Conservation (phyloP, 2,329 filamentous ascomycete species). For the Neofusicoccum umdonicola region DNA sequence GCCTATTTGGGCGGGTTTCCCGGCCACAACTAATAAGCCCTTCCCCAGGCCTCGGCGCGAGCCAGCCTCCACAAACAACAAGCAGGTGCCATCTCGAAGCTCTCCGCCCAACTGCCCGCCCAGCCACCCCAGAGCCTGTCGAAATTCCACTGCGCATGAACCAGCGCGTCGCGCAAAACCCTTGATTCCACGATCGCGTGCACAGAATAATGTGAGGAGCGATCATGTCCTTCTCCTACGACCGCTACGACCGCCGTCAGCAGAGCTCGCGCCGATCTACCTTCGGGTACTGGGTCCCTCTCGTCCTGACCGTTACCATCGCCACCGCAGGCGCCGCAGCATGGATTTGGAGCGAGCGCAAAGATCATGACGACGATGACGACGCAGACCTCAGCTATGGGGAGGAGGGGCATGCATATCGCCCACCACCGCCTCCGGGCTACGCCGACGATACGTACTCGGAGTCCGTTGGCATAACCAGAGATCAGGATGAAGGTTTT, state of each 20-base stretch:
- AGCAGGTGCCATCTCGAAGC: constrained; percentile 5
- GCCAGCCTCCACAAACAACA: constrained; percentile 13
- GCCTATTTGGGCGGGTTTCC: background rate
- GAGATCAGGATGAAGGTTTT: constrained; percentile 53
- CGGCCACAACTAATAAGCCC: background rate
- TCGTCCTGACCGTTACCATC: constrained; percentile 81
- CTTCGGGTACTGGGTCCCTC: constrained; percentile 83
- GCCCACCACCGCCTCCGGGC: constrained; percentile 27
- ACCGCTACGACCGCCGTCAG: constrained; percentile 56
- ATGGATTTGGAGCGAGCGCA: constrained; percentile 91
- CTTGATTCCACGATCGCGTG: background rate
- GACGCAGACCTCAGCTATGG: constrained; percentile 24
- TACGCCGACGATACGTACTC: constrained; percentile 9
- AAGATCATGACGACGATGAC: constrained; percentile 61
- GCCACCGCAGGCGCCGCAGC: constrained; percentile 82
- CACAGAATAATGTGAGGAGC: constrained; percentile 14
- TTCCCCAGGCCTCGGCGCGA: constrained; percentile 5
- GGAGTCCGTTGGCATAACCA: constrained; percentile 15
- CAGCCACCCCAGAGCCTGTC: constrained; percentile 6
- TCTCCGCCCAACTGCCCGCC: constrained; percentile 9
- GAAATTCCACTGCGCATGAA: background rate
- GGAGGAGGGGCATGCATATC: background rate
- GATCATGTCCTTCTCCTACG: constrained; percentile 51
- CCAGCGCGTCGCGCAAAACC: background rate
- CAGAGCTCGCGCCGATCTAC: constrained; percentile 53